A percentile compares a stretch with the other conserved stretches of the same genome.
phyloP scores from a whole-genome alignment of 2,329 filamentous ascomycete species.

The Trichophyton benhamiae region DNA sequence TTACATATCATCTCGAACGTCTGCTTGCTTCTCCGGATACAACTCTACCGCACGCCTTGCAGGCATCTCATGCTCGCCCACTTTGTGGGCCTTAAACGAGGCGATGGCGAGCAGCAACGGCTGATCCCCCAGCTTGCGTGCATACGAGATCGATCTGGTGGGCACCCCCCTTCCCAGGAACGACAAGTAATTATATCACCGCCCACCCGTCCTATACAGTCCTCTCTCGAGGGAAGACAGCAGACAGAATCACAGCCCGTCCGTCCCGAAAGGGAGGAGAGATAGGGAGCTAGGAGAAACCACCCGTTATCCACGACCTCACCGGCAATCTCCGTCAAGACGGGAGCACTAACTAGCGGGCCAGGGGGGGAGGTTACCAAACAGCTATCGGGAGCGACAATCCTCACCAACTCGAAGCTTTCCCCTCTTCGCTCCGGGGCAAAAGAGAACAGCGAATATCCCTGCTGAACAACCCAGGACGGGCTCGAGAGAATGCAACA shows the following conservation, averaged over 20 bases:
- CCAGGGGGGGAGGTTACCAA: background rate
- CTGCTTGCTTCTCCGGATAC: no score
- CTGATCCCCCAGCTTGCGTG: background rate
- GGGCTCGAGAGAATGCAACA: background rate
- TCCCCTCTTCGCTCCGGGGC: background rate
- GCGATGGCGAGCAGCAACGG: background rate
- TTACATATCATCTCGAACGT: no score
- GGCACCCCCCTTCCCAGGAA: background rate
- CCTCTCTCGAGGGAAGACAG: background rate
- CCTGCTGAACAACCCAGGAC: background rate
- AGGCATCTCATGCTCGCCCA: background rate
- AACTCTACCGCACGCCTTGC: no score
- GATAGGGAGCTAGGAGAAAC: background rate
- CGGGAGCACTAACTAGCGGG: background rate
- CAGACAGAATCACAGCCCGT: background rate
- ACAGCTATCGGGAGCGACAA: background rate
- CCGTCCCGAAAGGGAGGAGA: background rate
- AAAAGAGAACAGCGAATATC: constrained; percentile 1
- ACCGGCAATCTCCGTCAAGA: background rate
- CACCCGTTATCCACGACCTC: background rate
- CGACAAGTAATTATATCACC: background rate
- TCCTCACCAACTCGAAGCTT: background rate
- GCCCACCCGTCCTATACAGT: background rate
- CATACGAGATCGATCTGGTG: background rate
- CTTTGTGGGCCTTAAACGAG: background rate